Base-by-base conservation (phyloP, 2,329 filamentous ascomycete genomes). In the Xylogone sp. region DNA sequence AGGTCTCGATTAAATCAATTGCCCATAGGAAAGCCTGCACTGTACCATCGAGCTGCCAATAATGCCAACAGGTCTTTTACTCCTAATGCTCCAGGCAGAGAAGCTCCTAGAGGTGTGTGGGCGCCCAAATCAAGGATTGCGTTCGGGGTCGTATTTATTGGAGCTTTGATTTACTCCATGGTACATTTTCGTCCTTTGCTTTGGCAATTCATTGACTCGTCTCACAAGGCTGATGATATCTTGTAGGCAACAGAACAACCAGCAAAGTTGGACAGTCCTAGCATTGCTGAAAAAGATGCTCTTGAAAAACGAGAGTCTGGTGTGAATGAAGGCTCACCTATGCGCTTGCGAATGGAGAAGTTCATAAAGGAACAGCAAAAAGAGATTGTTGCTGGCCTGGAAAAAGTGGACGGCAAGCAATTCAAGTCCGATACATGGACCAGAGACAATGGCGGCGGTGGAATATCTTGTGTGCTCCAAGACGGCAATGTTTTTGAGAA, bases 401-500 rank as follows among this genome's bases (percentile, higher is more conserved):
- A 95, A 68, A 80, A 84, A 61, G 77, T 97, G 43, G 94, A 97
- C 65, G 92, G 90, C 52, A 83, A 82, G 57, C 80, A 83, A 59
- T 99, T 99, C 75, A 81, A 81, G 53, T 76, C 84, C 53, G 94
- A 99, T 72, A 86, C 87, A 58, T 99, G 94, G 94, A 79, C 83
- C 55, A 84, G 94, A 48, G 86, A 88, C 52, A 86, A 91, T 66
- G 94, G 94, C 49, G 94, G 94, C 42, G 94, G 94, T 51, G 94
- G 94, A 58, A 92, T 93, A 62, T 95, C 90, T 16, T 96, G 92
- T 70, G 92, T 99, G 39, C 77, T 99, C 18, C 94, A 99, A 70
- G 91, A 97, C 59, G 92, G 94, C 60, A 93, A 95, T 56, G 90
- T 97, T 47, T 99, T 99, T 65, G 94, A 99, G 71, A 99, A 99